Conservation (phyloP, 768 basidiomycete genomes). For the Boletus speciosus region DNA sequence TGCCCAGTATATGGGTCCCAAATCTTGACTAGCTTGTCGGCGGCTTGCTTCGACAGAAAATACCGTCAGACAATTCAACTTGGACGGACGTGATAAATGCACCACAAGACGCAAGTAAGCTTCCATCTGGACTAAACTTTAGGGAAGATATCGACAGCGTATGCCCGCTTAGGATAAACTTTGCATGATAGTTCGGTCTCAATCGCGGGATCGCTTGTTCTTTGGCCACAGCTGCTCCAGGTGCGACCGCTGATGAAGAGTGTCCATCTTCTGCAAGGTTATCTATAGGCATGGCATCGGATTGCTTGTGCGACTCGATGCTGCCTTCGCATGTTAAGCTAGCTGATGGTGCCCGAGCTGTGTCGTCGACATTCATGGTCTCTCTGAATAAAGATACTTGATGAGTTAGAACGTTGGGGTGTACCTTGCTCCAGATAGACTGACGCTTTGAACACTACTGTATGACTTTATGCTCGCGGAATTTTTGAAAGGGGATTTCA, state of each 20-base stretch:
- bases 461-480: not conserved
- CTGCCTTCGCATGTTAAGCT: not conserved
- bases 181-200: conserved; percentile 53
- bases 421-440: not conserved
- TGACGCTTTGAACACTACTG: not conserved
- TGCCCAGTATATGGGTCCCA: conserved; percentile 76
- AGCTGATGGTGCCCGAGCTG: not conserved
- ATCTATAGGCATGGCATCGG: conserved; percentile 10
- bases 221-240: not conserved
- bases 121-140: conserved; percentile 86
- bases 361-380: conserved; percentile 17
- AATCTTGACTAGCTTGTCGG: conserved; percentile 78
- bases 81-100: conserved; percentile 28
- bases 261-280: not conserved
- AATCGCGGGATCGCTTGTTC: conserved; percentile 6
- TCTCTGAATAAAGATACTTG: not conserved
- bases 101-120: conserved; percentile 82
- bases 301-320: conserved; percentile 3
- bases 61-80: conserved; percentile 16
- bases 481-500: not conserved
- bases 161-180: conserved; percentile 76
- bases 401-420: not conserved
- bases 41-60: conserved; percentile 55
- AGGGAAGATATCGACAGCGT: conserved; percentile 76
- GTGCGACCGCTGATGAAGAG: not conserved